Evolutionary conservation across 176 grass and related monocot genomes (phyloP), one percentile per base, ranked within the genome.

Genomic region (Carex parvula): DNA sequence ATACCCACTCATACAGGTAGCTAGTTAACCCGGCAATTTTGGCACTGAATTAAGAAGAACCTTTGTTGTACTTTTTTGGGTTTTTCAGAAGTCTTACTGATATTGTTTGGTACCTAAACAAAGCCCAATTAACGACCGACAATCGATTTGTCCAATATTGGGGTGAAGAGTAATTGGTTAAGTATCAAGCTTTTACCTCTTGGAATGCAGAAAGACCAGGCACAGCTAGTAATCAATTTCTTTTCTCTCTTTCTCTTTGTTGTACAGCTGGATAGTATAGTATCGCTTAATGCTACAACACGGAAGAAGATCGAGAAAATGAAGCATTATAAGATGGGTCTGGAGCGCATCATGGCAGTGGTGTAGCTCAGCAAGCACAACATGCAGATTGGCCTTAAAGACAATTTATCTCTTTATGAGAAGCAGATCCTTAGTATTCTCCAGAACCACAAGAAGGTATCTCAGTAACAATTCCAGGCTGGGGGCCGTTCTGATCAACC

Each of bases 281-380:
- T 87, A 26, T 79, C 81, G 67, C 11, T 73, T 0, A 64, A 66
- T 68, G 78, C 82, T 69, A 94, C 78, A 58, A 26, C 20, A 81
- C 13, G 65, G 35, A 89, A 94, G 0, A 89, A 91, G 15, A 84
- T 90, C 73, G 92, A 93, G 2, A 98, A 60, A 75, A 89, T 98
- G 89, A 93, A 91, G 64, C 50, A 0, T 32, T 98, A 89, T 74
- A 94, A 91, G 79, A 0, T 1, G 0, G 42, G 87, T 77, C 66
- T 98, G 84, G 92, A 94, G 24, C 74, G 84, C 21, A 82, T 53
- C 29, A 84, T 98, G 66, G 41, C 85, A 1, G 1, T 91, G 39
- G 48, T 98, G 79, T 86, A 91, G 84, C 29, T 86, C 11, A 54
- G 74, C 60, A 98, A 93, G 82, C 60, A 32, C 16, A 80, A 5